phyloP scores from a whole-genome alignment of 2,329 filamentous ascomycete genomes.

The Diatrype stigma region DNA sequence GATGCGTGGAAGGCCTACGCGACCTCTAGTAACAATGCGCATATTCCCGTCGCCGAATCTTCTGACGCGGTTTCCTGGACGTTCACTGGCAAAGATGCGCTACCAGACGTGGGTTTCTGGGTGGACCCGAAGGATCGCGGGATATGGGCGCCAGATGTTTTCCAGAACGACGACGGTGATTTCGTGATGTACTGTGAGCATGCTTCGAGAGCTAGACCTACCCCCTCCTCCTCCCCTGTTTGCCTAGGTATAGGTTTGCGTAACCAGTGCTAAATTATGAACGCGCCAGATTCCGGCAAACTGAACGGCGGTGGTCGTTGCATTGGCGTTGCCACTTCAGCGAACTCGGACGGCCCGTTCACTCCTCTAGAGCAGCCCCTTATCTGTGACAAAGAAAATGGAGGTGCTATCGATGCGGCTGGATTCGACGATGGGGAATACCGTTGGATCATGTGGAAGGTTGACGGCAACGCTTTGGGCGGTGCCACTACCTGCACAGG shows the following conservation, averaged over 20 bases:
- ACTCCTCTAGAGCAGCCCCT: slow-evolving; percentile 16
- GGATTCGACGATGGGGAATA: slow-evolving; percentile 25
- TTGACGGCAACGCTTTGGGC: slow-evolving; percentile 27
- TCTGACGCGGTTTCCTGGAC: slow-evolving; percentile 21
- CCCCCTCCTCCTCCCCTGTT: no score
- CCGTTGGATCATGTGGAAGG: slow-evolving; percentile 29
- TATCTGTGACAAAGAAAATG: slow-evolving; percentile 23
- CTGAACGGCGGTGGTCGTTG: slow-evolving; percentile 24
- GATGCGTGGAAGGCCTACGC: slow-evolving; percentile 27
- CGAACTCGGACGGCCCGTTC: slow-evolving; percentile 22
- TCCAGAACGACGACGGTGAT: slow-evolving; percentile 24
- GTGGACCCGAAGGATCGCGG: slow-evolving; percentile 17
- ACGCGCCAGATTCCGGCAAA: slow-evolving; percentile 13
- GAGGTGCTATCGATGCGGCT: slow-evolving; percentile 26
- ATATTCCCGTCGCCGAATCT: slow-evolving; percentile 24
- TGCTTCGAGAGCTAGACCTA: no score
- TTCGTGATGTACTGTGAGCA: slow-evolving; percentile 26
- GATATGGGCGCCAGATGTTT: slow-evolving; percentile 28
- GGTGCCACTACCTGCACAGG: slow-evolving; percentile 26
- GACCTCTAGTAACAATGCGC: slow-evolving; percentile 24
- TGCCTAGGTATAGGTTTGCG: no score
- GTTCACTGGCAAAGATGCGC: slow-evolving; percentile 20
- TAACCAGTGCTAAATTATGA: background rate
- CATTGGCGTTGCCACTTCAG: slow-evolving; percentile 25
- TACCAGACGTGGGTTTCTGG: slow-evolving; percentile 24